phyloP scores from a whole-genome alignment of 1,284 basidiomycete species.

The Leccinum subrobustum region DNA sequence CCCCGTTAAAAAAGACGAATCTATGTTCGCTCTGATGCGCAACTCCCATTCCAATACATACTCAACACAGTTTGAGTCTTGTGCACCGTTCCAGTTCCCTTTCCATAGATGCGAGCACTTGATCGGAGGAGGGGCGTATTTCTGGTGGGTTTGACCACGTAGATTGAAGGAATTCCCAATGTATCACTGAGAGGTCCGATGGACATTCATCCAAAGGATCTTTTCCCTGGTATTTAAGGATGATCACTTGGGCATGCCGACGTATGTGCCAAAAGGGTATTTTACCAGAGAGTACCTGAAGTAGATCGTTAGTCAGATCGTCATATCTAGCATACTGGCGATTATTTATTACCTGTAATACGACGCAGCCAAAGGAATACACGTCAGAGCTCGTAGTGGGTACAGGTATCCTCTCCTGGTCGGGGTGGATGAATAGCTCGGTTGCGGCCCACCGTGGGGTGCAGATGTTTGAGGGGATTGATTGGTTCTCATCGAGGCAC shows the following conservation, averaged over 20 bases:
- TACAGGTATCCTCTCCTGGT: constrained; percentile 6
- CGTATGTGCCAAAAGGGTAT: constrained; percentile 13
- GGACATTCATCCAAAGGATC: constrained; percentile 16
- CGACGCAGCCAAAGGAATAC: constrained; percentile 14
- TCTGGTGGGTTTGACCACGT: constrained; percentile 11
- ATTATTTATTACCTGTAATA: constrained; percentile 10
- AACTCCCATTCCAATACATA: background rate
- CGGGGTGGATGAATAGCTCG: constrained; percentile 13
- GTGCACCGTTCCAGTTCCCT: constrained; percentile 3
- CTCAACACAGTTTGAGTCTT: background rate
- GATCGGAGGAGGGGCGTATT: constrained; percentile 7
- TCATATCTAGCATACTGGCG: background rate
- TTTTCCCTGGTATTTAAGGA: constrained; percentile 15
- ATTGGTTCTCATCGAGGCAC: constrained; percentile 2
- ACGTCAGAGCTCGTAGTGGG: constrained; percentile 8
- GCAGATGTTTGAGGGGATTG: constrained; percentile 10
- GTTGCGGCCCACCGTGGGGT: constrained; percentile 10
- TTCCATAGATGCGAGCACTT: constrained; percentile 6
- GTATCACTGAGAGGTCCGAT: background rate
- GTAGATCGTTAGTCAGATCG: background rate
- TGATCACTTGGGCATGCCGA: constrained; percentile 14
- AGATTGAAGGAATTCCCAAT: constrained; percentile 14
- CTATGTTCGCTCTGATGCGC: background rate
- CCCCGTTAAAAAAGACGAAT: background rate
- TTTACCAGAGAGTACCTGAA: constrained; percentile 12